Base-by-base conservation (phyloP, 768 basidiomycete species). In the Termitomyces sp. region DNA sequence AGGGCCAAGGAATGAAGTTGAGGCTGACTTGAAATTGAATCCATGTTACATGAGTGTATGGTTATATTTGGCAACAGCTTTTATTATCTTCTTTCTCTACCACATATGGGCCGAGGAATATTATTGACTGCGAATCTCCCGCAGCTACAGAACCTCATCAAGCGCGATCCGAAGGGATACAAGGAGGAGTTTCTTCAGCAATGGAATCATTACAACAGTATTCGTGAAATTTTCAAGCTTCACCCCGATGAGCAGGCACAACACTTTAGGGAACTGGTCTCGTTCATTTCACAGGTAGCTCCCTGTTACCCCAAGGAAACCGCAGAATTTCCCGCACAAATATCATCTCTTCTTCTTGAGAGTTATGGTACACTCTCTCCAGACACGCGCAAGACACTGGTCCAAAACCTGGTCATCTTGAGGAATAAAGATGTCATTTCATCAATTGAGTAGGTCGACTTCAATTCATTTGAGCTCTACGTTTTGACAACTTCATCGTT, bases 161-260 rank as follows among this genome's bases (percentile, higher is more conserved):
- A 99, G 68, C 83, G 97, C 41, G 93, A 97, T 68, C 91, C 96
- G 3, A 70, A 74, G 9, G 86, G 83, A 0, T 98, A 99, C 76
- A 89, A 84, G 67, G 96, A 98, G 57, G 97, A 99, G 63, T 99
- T 98, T 62, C 67, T 94, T 15, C 93, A 93, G 60, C 96, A 99
- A 78, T 97, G 94, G 88, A 91, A 91, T 56, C 92, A 96, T 69
- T 98, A 95, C 72, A 83, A 89, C 61, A 89, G 86, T 60, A 86
- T 89, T 52, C 83, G 91, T 32, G 83, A 92, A 63, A 89, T 99
- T 58, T 94, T 94, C 64, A 79, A 80, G 62, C 76, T 88, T 56
- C 85, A 85, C 64, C 91, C 94, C 1, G 84, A 85, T 64, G 94
- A 95, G 64, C 89, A 95, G 63, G 88, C 89, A 0, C 76, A 86